Base-by-base conservation (phyloP, 1,139 yeast species). In the Zygoascus hellenicus region DNA sequence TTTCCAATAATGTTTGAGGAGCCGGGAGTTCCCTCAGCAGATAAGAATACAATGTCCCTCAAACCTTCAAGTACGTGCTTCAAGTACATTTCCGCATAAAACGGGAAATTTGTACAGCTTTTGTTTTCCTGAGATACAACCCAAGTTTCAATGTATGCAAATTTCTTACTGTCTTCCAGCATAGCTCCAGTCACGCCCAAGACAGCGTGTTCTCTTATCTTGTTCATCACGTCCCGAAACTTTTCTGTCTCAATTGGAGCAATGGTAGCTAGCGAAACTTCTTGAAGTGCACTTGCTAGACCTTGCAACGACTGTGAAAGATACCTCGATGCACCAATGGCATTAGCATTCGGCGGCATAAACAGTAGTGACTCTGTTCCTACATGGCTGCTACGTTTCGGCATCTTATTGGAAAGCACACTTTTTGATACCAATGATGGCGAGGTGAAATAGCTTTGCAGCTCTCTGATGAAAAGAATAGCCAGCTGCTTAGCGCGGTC, bases 301-400 rank as follows among this genome's bases (percentile, higher is more conserved):
- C 67, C 58, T 43, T 67, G 65, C 42, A 71, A 60, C 42, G 78
- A 64, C 49, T 67, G 60, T 41, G 75, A 70, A 32, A 78, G 58
- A 54, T 75, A 77, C 51, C 74, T 68, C 15, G 75, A 63, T 1
- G 83, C 71, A 43, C 84, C 72, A 29, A 83, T 63, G 7, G 83
- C 75, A 55, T 81, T 83, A 1, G 86, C 71, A 48, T 69, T 67
- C 1, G 81, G 81, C 1, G 89, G 88, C 26, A 80, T 59, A 55
- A 79, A 81, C 2, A 81, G 79, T 61, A 70, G 73, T 37, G 74
- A 61, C 9, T 64, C 54, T 11, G 41, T 43, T n/a, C 48, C 58
- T 54, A 78, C 80, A 10, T 38, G 45, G 2, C 29, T 19, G 10
- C n/a, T 6, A 5, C 39, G 7, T 22, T 15, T 36, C 9, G 39